phyloP scores from a whole-genome alignment of 2,329 filamentous ascomycete species.

The Xylariaceae sp. region DNA sequence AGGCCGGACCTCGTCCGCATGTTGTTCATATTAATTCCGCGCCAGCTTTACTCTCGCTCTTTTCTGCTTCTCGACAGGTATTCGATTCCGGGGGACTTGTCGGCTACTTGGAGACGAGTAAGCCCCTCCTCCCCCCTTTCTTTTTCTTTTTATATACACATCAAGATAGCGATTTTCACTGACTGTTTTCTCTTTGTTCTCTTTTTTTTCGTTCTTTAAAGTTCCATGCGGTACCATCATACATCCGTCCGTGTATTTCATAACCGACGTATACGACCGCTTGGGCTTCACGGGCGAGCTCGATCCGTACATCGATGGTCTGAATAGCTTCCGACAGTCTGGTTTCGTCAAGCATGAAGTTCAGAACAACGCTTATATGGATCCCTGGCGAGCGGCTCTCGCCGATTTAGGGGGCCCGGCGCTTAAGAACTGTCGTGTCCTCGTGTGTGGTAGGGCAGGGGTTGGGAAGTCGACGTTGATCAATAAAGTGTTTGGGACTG shows the following conservation, averaged over 20 bases:
- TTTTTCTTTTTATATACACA: not conserved
- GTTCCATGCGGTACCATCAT: constrained; percentile 24
- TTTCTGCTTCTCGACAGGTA: constrained; percentile 16
- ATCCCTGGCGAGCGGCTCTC: constrained; percentile 21
- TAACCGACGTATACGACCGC: constrained; percentile 22
- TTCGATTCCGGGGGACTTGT: constrained; percentile 17
- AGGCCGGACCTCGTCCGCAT: constrained; percentile 19
- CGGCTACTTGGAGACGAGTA: constrained; percentile 19
- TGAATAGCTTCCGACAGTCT: constrained; percentile 17
- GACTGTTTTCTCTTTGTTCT: constrained; percentile 1
- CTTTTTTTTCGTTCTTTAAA: not conserved
- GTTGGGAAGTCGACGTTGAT: constrained; percentile 29
- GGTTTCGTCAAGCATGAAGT: constrained; percentile 17
- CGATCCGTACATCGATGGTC: constrained; percentile 15
- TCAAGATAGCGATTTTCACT: too few species aligned
- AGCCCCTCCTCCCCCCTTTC: not conserved
- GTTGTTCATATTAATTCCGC: constrained; percentile 20
- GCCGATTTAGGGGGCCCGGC: constrained; percentile 17
- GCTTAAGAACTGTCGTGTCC: constrained; percentile 22
- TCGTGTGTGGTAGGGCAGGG: constrained; percentile 27
- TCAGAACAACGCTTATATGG: constrained; percentile 14
- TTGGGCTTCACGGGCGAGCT: constrained; percentile 16
- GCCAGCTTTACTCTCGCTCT: constrained; percentile 16
- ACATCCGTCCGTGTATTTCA: constrained; percentile 23
- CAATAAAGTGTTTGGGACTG: constrained; percentile 26